Conservation (phyloP, 2,329 filamentous ascomycete genomes). For the Hypomyces rosellus region DNA sequence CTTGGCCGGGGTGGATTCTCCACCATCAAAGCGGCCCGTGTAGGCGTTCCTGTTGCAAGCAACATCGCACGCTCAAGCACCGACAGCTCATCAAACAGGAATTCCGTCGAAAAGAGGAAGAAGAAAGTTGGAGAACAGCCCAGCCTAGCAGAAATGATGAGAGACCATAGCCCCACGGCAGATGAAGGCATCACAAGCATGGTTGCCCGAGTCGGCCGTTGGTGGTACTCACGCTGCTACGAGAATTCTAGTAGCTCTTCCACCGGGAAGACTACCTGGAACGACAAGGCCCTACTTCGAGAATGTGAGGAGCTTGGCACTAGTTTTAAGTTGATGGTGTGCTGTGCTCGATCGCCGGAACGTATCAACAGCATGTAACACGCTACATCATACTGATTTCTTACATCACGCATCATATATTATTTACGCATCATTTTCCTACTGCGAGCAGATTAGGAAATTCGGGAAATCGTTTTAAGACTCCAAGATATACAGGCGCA, state of each 20-base stretch:
- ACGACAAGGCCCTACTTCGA: slow-evolving; percentile 63
- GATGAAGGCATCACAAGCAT: slow-evolving; percentile 88
- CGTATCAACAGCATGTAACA: slow-evolving; percentile 42
- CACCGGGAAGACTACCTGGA: slow-evolving; percentile 63
- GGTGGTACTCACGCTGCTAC: slow-evolving; percentile 96
- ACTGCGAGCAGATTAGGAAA: no score
- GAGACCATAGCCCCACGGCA: slow-evolving; percentile 59
- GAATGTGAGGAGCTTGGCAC: slow-evolving; percentile 86
- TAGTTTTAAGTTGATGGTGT: slow-evolving; percentile 84
- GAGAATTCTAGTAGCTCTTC: slow-evolving; percentile 55
- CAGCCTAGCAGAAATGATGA: slow-evolving; percentile 65
- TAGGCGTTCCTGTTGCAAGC: slow-evolving; percentile 68
- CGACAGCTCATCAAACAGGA: slow-evolving; percentile 13
- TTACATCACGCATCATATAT: no score
- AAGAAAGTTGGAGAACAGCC: slow-evolving; percentile 37
- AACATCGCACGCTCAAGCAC: slow-evolving; percentile 31
- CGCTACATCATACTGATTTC: no score
- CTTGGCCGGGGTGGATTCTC: slow-evolving; percentile 65
- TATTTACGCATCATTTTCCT: no score
- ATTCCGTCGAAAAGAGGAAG: slow-evolving; percentile 23
- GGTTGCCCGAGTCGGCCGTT: slow-evolving; percentile 83
- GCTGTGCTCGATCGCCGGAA: slow-evolving; percentile 77
- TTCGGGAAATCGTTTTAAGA: no score
- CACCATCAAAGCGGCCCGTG: slow-evolving; percentile 67
- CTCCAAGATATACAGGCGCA: no score